Evolutionary conservation across 2,329 filamentous ascomycete genomes (phyloP).

Genomic region (Apiospora marii): DNA sequence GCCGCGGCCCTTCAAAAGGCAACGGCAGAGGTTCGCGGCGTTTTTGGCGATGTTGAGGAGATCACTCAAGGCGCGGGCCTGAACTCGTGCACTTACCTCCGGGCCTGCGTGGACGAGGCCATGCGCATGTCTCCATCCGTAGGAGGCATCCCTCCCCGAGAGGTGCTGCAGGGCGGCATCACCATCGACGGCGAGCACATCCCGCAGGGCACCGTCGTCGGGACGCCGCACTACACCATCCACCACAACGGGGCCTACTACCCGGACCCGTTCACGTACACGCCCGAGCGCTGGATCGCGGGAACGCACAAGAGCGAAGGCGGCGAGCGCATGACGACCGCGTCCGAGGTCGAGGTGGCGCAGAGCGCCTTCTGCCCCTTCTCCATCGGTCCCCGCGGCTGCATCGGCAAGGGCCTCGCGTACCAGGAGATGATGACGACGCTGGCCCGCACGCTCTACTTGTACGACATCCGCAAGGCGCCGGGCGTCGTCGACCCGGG

Average conservation of each 20-base stretch:
- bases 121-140: constrained; percentile 70
- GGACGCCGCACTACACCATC: constrained; percentile 72
- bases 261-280: constrained; percentile 63
- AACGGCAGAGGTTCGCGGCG: constrained; percentile 58
- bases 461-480: constrained; percentile 66
- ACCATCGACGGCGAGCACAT: constrained; percentile 61
- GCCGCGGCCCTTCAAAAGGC: constrained; percentile 55
- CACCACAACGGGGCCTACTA: constrained; percentile 73
- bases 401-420: constrained; percentile 75
- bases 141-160: constrained; percentile 66
- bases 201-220: constrained; percentile 68
- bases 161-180: constrained; percentile 63
- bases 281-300: constrained; percentile 71
- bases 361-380: constrained; percentile 79
- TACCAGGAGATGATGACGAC: constrained; percentile 73
- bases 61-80: constrained; percentile 61
- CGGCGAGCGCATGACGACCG: constrained; percentile 49
- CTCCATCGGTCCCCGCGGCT: constrained; percentile 72
- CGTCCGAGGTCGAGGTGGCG: constrained; percentile 61
- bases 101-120: constrained; percentile 70
- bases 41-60: constrained; percentile 61
- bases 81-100: constrained; percentile 63
- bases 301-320: constrained; percentile 50
- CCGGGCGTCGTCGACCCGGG: constrained; percentile 57
- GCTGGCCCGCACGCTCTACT: constrained; percentile 66